phyloP scores from a whole-genome alignment of 2,329 filamentous ascomycete species.

The Blastomyces emzantsi region DNA sequence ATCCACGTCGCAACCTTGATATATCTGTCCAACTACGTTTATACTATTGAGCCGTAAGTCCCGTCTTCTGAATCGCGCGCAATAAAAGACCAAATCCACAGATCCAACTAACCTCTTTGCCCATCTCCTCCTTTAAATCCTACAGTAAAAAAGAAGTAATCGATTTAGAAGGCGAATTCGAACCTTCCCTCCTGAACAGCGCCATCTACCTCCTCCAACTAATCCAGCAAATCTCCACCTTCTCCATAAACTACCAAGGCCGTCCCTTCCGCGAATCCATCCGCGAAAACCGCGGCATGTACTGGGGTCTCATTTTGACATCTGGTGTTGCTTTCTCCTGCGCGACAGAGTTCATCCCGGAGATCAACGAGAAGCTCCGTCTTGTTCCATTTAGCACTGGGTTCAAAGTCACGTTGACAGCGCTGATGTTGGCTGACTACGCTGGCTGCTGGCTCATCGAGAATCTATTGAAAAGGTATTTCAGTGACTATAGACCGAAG shows the following conservation, averaged over 20 bases:
- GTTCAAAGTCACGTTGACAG: conserved; percentile 81
- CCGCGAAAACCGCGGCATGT: conserved; percentile 95
- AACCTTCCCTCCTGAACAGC: conserved; percentile 87
- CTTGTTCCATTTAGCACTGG: conserved; percentile 82
- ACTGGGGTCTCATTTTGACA: conserved; percentile 87
- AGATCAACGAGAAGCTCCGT: conserved; percentile 87
- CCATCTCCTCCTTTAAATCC: conserved; percentile 19
- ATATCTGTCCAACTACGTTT: conserved; percentile 85
- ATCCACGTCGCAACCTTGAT: conserved; percentile 91
- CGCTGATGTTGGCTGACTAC: conserved; percentile 81
- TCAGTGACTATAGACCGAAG: conserved; percentile 86
- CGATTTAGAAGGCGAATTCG: conserved; percentile 90
- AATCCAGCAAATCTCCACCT: conserved; percentile 98
- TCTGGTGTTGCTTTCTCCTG: conserved; percentile 87
- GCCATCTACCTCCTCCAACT: conserved; percentile 95
- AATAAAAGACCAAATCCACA: neutral
- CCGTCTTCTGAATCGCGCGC: neutral
- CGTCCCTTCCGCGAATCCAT: conserved; percentile 95
- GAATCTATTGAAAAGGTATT: conserved; percentile 70
- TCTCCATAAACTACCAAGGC: conserved; percentile 98
- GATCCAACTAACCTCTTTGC: conserved; percentile 25
- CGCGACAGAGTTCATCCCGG: conserved; percentile 89
- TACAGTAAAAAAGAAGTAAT: conserved; percentile 51
- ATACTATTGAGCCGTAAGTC: conserved; percentile 72
- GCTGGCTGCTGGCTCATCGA: conserved; percentile 80